A percentile compares a stretch with the other conserved stretches of the same genome.
Evolutionary conservation across 2,329 filamentous ascomycete genomes (phyloP).

Genomic region (Clonostachys rhizophaga): DNA sequence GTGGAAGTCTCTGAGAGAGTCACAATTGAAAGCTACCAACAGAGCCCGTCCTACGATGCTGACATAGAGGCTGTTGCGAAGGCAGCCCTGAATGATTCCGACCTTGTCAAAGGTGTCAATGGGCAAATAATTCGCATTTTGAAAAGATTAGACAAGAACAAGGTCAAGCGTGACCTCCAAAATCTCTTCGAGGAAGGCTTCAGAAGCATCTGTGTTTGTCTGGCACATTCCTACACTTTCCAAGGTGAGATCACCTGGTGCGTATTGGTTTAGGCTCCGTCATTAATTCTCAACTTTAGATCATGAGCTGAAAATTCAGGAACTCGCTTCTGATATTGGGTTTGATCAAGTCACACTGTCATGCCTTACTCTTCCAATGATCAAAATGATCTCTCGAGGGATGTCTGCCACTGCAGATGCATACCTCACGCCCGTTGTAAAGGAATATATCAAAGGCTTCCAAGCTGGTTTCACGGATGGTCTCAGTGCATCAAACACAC

Average conservation of each 20-base stretch:
- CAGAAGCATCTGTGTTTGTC: slow-evolving; percentile 73
- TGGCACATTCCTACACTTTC: slow-evolving; percentile 87
- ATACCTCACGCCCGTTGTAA: slow-evolving; percentile 66
- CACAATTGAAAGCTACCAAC: slow-evolving; percentile 72
- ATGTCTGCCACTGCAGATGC: slow-evolving; percentile 68
- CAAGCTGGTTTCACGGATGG: slow-evolving; percentile 24
- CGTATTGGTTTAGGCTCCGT: slow-evolving; percentile 49
- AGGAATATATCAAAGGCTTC: slow-evolving; percentile 64
- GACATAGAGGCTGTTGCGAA: slow-evolving; percentile 68
- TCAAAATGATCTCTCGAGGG: slow-evolving; percentile 63
- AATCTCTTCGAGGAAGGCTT: slow-evolving; percentile 60
- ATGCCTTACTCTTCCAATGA: slow-evolving; percentile 61
- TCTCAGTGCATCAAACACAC: background rate
- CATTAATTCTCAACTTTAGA: slow-evolving; percentile 66
- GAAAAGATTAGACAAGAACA: slow-evolving; percentile 41
- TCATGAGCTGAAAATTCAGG: slow-evolving; percentile 71
- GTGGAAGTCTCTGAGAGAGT: slow-evolving; percentile 69
- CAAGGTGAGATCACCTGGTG: slow-evolving; percentile 17
- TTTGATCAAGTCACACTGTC: slow-evolving; percentile 65
- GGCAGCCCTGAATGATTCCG: slow-evolving; percentile 31
- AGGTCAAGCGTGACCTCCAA: slow-evolving; percentile 48
- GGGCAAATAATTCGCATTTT: slow-evolving; percentile 63
- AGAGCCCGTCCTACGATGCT: slow-evolving; percentile 18
- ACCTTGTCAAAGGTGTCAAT: slow-evolving; percentile 56
- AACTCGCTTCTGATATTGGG: slow-evolving; percentile 69